Conservation (phyloP, 1,284 basidiomycete genomes). For the Austropuccinia psidii region DNA sequence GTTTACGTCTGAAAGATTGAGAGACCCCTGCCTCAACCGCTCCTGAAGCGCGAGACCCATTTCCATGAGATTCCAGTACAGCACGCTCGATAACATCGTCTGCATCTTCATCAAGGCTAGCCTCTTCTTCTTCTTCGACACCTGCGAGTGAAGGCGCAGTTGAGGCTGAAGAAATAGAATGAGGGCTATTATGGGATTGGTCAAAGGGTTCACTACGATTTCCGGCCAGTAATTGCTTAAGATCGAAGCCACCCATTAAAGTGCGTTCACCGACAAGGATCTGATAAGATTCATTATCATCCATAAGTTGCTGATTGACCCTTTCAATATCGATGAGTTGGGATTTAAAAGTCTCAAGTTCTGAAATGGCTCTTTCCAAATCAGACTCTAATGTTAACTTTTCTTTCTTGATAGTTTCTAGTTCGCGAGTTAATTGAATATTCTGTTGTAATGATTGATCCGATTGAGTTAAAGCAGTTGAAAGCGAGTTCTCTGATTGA, state of each 20-base stretch:
- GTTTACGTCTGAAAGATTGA: conserved; percentile 6
- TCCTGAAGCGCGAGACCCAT: conserved; percentile 24
- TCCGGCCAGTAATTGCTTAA: conserved; percentile 49
- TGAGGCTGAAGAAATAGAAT: neutral
- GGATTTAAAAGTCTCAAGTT: neutral
- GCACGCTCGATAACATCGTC: conserved; percentile 30
- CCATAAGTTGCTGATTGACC: conserved; percentile 48
- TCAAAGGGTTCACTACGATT: conserved; percentile 45
- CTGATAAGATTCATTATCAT: conserved; percentile 92
- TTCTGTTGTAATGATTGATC: too few species aligned
- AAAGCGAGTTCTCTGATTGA: too few species aligned
- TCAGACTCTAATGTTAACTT: neutral
- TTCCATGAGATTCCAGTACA: conserved; percentile 32
- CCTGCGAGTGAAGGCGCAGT: conserved; percentile 4
- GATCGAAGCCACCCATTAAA: conserved; percentile 58
- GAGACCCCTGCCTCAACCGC: conserved; percentile 32
- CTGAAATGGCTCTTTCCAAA: conserved; percentile 7
- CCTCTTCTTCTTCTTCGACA: conserved; percentile 47
- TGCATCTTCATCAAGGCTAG: conserved; percentile 11
- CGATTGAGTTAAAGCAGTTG: neutral
- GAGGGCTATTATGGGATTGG: neutral
- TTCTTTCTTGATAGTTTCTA: conserved; percentile 7
- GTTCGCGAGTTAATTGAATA: neutral
- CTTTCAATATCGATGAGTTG: conserved; percentile 28
- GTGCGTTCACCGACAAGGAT: conserved; percentile 80